These are phyloP conservation scores for Nelumbo lutea DNA, from an alignment of 164 flowering plant species.

Conservation along the genomic window DNA sequence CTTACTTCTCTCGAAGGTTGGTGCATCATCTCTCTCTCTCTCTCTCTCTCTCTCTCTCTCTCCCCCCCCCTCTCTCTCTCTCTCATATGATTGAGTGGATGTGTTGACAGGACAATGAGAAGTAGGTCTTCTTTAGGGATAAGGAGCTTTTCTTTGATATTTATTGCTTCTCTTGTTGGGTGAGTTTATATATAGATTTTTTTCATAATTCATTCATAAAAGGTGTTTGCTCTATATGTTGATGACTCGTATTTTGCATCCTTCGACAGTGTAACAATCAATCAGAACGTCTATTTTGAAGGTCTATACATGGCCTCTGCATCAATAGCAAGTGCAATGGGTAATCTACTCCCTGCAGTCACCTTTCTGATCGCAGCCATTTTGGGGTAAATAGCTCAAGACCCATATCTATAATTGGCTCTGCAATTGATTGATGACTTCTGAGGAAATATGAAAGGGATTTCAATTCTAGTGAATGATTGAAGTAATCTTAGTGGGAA, in stretches of 20 bases:
- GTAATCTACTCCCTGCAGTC: constrained; percentile 62
- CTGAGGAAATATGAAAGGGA: background rate
- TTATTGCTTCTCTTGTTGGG: constrained; percentile 54
- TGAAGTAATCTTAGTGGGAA: no score
- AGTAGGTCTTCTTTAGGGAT: constrained; percentile 21
- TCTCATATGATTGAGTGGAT: background rate
- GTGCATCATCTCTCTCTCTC: background rate
- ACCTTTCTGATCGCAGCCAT: constrained; percentile 46
- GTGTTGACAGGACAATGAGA: constrained; percentile 22
- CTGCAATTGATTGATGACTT: background rate
- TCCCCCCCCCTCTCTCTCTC: constrained; percentile 6
- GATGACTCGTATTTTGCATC: background rate
- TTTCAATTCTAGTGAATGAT: background rate
- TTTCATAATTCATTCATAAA: background rate
- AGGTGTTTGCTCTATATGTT: background rate
- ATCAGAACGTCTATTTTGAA: constrained; percentile 49
- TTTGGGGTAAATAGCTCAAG: constrained; percentile 35
- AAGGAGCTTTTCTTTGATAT: constrained; percentile 49
- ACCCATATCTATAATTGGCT: background rate
- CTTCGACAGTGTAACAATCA: constrained; percentile 43
- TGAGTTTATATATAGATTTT: constrained; percentile 6
- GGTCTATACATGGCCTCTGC: constrained; percentile 66
- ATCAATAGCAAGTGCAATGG: constrained; percentile 53
- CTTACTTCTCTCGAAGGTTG: constrained; percentile 34
- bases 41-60: constrained; percentile 16